Evolutionary conservation across 1,284 basidiomycete species (phyloP).

Genomic region (Microbotryum scabiosae): DNA sequence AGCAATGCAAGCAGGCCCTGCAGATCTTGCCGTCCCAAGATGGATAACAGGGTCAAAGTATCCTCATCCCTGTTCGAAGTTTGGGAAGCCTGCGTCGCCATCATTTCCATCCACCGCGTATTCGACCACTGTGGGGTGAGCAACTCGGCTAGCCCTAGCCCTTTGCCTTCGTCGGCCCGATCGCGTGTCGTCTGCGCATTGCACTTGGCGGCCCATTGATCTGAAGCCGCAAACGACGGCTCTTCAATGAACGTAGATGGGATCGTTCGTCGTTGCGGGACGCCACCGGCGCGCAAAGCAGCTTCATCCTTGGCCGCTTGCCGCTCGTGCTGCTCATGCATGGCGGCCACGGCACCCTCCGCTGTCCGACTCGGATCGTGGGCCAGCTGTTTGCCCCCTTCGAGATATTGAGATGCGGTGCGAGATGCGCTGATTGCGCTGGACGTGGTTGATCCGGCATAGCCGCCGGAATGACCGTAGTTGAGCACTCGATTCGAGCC

Average conservation of each 20-base stretch:
- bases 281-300: not conserved
- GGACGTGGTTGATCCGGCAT: not conserved
- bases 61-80: not conserved
- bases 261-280: not conserved
- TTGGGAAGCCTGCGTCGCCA: not conserved
- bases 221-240: not conserved
- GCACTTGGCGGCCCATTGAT: not conserved
- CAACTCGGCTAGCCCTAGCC: not conserved
- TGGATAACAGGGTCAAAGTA: conserved; percentile 3
- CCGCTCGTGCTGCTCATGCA: conserved; percentile 10
- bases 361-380: conserved; percentile 17
- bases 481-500: not conserved
- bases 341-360: conserved; percentile 12
- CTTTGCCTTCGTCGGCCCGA: not conserved
- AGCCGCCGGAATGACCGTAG: not conserved
- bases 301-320: not conserved
- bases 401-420: not conserved
- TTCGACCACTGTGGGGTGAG: conserved; percentile 13
- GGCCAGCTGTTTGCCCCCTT: conserved; percentile 6
- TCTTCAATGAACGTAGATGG: not conserved
- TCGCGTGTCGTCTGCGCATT: not conserved
- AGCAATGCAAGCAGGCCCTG: conserved; percentile 11
- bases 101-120: conserved; percentile 5
- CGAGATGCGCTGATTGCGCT: not conserved
- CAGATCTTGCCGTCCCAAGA: conserved; percentile 1